Evolutionary conservation across 768 basidiomycete genomes (phyloP).

Genomic region (Rhizopogon vulgaris): DNA sequence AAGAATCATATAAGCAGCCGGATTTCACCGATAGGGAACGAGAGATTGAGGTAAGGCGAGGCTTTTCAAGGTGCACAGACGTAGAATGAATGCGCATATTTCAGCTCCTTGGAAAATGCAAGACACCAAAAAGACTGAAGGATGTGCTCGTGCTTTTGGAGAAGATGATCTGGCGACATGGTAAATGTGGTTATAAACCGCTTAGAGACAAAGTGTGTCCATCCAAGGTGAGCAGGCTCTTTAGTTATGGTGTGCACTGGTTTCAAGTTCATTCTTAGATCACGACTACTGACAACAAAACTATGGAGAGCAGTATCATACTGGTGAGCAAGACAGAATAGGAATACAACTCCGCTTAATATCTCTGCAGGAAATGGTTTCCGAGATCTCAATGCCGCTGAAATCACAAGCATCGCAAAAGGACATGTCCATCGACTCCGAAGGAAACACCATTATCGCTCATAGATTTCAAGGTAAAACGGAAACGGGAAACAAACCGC

Average conservation of each 20-base stretch:
- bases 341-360: neutral
- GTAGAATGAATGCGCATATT: neutral
- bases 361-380: conserved; percentile 61
- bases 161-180: conserved; percentile 59
- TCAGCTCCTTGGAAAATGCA: conserved; percentile 39
- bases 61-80: neutral
- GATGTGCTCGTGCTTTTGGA: conserved; percentile 47
- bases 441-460: conserved; percentile 39
- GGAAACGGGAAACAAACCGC: conserved; percentile 52
- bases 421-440: conserved; percentile 49
- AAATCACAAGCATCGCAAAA: conserved; percentile 43
- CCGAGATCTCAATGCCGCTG: conserved; percentile 55
- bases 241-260: neutral
- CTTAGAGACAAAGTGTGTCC: conserved; percentile 64
- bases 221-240: conserved; percentile 52
- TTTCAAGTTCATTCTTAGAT: conserved; percentile 26
- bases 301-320: conserved; percentile 58
- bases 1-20: conserved; percentile 30
- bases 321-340: conserved; percentile 35
- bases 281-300: conserved; percentile 28
- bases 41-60: conserved; percentile 56
- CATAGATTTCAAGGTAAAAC: conserved; percentile 40
- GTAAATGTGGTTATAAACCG: conserved; percentile 64
- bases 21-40: conserved; percentile 57
- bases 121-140: conserved; percentile 73